Evolutionary conservation across 495 filamentous ascomycete species (phyloP).

Genomic region (Trichoderma gamsii): DNA sequence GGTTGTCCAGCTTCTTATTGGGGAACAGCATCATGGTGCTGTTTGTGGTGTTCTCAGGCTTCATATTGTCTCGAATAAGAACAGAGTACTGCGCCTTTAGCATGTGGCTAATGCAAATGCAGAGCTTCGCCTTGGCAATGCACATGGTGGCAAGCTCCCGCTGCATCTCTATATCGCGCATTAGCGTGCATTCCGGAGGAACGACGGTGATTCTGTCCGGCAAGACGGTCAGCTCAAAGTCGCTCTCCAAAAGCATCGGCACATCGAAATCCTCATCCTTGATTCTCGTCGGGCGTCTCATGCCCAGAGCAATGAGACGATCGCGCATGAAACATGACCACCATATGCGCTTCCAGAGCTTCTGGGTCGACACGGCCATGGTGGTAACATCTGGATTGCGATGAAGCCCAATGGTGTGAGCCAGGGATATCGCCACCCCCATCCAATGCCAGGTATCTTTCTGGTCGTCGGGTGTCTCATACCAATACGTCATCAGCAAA

Average conservation of each 20-base stretch:
- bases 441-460: slow-evolving; percentile 93
- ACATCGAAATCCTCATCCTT: slow-evolving; percentile 88
- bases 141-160: slow-evolving; percentile 75
- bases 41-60: slow-evolving; percentile 59
- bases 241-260: slow-evolving; percentile 73
- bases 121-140: slow-evolving; percentile 87
- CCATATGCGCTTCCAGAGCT: slow-evolving; percentile 87
- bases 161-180: slow-evolving; percentile 60
- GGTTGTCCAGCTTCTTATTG: slow-evolving; percentile 72
- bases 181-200: slow-evolving; percentile 56
- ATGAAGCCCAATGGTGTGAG: slow-evolving; percentile 78
- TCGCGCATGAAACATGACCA: slow-evolving; percentile 93
- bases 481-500: slow-evolving; percentile 86
- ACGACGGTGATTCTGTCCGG: slow-evolving; percentile 60
- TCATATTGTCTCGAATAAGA: slow-evolving; percentile 67
- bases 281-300: slow-evolving; percentile 82
- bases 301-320: slow-evolving; percentile 78
- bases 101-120: slow-evolving; percentile 76
- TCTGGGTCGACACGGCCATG: slow-evolving; percentile 63
- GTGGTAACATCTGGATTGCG: slow-evolving; percentile 66
- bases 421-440: slow-evolving; percentile 76
- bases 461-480: slow-evolving; percentile 81
- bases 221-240: slow-evolving; percentile 71
- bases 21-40: slow-evolving; percentile 88
- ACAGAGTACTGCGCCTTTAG: slow-evolving; percentile 85